Base-by-base conservation (phyloP, 139 green algal species). In the Haematococcus sp. region DNA sequence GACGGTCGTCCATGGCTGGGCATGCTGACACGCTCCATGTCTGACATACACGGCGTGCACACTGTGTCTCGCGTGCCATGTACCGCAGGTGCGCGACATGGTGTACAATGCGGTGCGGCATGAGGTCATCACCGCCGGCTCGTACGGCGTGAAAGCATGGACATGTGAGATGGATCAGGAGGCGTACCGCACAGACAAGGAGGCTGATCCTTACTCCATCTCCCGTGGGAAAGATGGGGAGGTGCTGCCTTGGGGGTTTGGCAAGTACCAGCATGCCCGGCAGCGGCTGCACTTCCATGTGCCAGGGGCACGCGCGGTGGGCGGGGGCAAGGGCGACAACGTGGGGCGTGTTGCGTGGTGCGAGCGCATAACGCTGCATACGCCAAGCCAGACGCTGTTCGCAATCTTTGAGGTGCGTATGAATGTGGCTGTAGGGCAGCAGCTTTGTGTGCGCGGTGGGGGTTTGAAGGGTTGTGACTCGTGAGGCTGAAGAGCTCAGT, bases 201-300 rank as follows among this genome's bases (percentile, higher is more conserved):
- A 71, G 30, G 27, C 46, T 3, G 73, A 82, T 44, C 49, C 75
- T 25, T 78, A 63, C 55, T 49, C 73, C 66, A 79, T 85, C n/a
- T 75, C 79, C 1, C 73, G 74, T 27, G 68, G 60, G 30, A 79
- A 76, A 67, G 75, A 79, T 43, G 79, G 79, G 11, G 28, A 69
- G 27, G 69, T 85, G 30, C 35, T 82, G 58, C 71, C 75, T 1
- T 86, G 80, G 80, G 74, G 71, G 66, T 86, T 86, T 68, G 80
- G 80, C 33, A 86, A 86, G 68, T 86, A 82, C 75, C 80, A 86
- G 71, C 67, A 82, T 43, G 80, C 75, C 1, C 68, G 66, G 32
- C 46, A 46, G 25, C 55, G 43, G 56, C 22, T 43, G 20, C 28
- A 31, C 59, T 60, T 25, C 63, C 75, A 67, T 23, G 66, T 80